These are phyloP conservation scores for Gonium pectorale DNA, from an alignment of 139 green algal genomes.

Conservation along the genomic window DNA sequence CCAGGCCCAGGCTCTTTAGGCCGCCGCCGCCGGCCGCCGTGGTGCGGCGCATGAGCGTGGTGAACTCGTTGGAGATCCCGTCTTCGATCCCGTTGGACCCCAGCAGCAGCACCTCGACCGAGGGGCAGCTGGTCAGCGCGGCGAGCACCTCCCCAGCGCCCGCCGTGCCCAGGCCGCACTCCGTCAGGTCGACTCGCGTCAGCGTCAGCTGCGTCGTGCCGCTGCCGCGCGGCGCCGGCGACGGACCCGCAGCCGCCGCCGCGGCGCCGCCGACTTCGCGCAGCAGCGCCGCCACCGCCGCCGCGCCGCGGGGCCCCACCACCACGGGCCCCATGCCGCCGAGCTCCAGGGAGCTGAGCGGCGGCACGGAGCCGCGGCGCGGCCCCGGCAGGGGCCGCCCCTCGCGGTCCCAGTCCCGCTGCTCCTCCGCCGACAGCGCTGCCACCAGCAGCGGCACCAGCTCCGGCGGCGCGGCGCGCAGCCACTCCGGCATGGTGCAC, in stretches of 20 bases:
- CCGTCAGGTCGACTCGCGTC: slow-evolving; percentile 13
- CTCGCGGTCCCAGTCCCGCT: slow-evolving; percentile 31
- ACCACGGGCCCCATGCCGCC: slow-evolving; percentile 18
- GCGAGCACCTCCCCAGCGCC: slow-evolving; percentile 18
- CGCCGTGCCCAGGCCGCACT: slow-evolving; percentile 20
- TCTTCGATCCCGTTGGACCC: slow-evolving; percentile 34
- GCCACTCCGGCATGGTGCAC: slow-evolving; percentile 37
- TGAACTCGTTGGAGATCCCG: not conserved
- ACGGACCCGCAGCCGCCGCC: not conserved
- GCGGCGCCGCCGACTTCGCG: not conserved
- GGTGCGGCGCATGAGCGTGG: not conserved
- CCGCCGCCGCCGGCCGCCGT: not conserved
- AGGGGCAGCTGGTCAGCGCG: not conserved
- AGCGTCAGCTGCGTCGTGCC: slow-evolving; percentile 18
- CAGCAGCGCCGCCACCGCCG: slow-evolving; percentile 13
- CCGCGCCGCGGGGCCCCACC: slow-evolving; percentile 11
- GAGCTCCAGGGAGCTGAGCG: slow-evolving; percentile 10
- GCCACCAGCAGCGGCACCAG: slow-evolving; percentile 34
- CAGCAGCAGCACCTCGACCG: slow-evolving; percentile 2
- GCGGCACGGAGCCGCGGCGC: slow-evolving; percentile 8
- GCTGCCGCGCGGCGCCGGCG: not conserved
- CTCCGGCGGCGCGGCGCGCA: not conserved
- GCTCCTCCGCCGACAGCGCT: slow-evolving; percentile 24
- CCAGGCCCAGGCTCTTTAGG: slow-evolving; percentile 18
- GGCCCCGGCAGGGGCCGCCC: not conserved